Evolutionary conservation across 805 yeast genomes (phyloP), one percentile per base, ranked within the genome.

Genomic region (Zygoascus bituminiphila): DNA sequence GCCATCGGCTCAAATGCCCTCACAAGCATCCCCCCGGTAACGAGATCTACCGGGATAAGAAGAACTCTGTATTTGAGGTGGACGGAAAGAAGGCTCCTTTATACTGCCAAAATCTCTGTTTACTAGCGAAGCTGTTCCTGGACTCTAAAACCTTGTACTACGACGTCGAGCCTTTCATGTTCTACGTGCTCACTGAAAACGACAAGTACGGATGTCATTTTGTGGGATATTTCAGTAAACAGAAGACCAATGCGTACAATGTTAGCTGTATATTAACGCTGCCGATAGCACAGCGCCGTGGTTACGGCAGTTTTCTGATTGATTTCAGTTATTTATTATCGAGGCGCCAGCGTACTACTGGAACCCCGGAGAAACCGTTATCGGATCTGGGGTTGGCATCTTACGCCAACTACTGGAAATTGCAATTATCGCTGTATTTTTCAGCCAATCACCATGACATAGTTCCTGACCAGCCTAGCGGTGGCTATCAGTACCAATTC

Each of bases 311-410:
- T 62, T 75, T 91, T 51, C 70, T 93, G 50, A 91, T 93, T 61
- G 94, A 86, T 54, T 88, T 93, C 63, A 86, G 96, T 49, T 93
- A 93, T 61, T 65, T 88, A 15, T 67, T 93, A 43, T 77, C 93
- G 1, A 70, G 83, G 45, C 73, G 78, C 50, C 97, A 91, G 62
- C 79, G 75, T 56, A 82, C 81, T 53, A 75, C 76, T 48, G 98
- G 98, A 0, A 85, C 97, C 0, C 98, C 98, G 0, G 98, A 93
- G 59, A 91, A 89, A 60, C 98, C 98, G 0, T 71, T 91, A 49
- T 82, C 93, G 55, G 89, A 84, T 54, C 68, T 91, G 47, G 98
- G 98, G 0, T 67, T 88, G 45, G 65, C 84, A 25, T 84, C 96
- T 51, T 93, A 91, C 64, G 70, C 94, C 53, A 84, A 80, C 57